phyloP scores from a whole-genome alignment of 768 basidiomycete genomes.

The Lactarius evosmus region DNA sequence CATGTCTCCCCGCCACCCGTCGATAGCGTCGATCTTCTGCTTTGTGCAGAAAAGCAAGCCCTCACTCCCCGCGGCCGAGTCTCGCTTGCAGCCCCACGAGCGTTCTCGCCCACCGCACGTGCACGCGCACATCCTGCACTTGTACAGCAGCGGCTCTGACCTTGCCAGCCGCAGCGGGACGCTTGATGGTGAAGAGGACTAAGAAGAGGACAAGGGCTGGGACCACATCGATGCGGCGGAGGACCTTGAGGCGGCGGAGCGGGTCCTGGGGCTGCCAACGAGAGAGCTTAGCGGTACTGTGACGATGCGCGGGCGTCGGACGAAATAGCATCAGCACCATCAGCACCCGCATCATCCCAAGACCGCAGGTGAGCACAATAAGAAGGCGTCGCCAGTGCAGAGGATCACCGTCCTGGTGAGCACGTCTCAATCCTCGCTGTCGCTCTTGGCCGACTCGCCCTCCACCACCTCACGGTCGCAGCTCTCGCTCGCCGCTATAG shows the following conservation, averaged over 20 bases:
- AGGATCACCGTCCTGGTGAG: conserved; percentile 26
- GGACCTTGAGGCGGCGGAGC: conserved; percentile 50
- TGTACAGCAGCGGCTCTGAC: conserved; percentile 29
- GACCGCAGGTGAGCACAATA: conserved; percentile 24
- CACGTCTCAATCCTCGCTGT: conserved; percentile 29
- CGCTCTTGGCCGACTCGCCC: conserved; percentile 22
- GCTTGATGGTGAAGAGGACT: conserved; percentile 60
- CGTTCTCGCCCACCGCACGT: background rate
- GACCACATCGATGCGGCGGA: conserved; percentile 69
- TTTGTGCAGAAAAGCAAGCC: conserved; percentile 55
- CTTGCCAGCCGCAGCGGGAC: conserved; percentile 35
- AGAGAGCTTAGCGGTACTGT: conserved; percentile 34
- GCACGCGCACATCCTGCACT: conserved; percentile 1
- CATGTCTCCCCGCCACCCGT: conserved; percentile 72
- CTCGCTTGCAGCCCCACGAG: conserved; percentile 1
- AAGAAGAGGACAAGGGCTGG: conserved; percentile 83
- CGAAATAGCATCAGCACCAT: conserved; percentile 12
- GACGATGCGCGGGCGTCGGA: conserved; percentile 41
- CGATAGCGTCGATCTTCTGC: conserved; percentile 77
- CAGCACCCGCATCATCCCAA: conserved; percentile 46
- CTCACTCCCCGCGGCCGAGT: conserved; percentile 16
- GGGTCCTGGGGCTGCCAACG: conserved; percentile 23
- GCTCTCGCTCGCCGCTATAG: conserved; percentile 15
- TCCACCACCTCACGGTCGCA: conserved; percentile 32
- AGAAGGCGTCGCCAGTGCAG: conserved; percentile 9